phyloP scores from a whole-genome alignment of 2,329 filamentous ascomycete genomes.

The Trichoderma guizhouense region DNA sequence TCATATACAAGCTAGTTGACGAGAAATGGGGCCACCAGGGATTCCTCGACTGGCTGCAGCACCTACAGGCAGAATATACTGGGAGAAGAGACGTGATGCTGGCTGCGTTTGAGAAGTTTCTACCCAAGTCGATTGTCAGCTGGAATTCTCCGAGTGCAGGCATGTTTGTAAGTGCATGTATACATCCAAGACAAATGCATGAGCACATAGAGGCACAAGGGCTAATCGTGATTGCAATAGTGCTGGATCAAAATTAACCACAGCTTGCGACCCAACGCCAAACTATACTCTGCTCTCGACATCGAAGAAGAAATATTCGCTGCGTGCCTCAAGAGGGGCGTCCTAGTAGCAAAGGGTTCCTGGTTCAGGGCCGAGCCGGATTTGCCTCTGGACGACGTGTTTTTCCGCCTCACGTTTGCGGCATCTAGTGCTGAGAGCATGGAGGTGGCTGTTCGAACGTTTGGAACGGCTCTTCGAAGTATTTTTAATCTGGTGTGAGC shows the following conservation, averaged over 20 bases:
- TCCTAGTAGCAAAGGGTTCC: constrained; percentile 77
- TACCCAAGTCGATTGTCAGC: constrained; percentile 72
- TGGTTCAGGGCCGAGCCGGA: constrained; percentile 83
- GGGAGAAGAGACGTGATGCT: constrained; percentile 72
- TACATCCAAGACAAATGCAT: background rate
- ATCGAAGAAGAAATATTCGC: constrained; percentile 88
- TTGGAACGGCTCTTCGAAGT: constrained; percentile 58
- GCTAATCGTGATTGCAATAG: constrained; percentile 32
- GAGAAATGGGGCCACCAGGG: constrained; percentile 91
- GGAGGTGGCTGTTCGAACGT: constrained; percentile 66
- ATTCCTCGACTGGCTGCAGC: constrained; percentile 85
- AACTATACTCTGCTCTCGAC: constrained; percentile 51
- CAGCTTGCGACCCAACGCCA: constrained; percentile 59
- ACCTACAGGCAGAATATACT: constrained; percentile 78
- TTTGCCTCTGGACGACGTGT: constrained; percentile 61
- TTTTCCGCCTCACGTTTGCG: constrained; percentile 88
- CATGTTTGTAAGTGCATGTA: constrained; percentile 75
- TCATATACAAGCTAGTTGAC: constrained; percentile 86
- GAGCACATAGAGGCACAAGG: background rate
- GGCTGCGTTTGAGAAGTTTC: constrained; percentile 71
- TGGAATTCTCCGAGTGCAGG: constrained; percentile 81
- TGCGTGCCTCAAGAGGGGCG: constrained; percentile 68
- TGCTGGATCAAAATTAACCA: constrained; percentile 72
- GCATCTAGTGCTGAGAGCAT: constrained; percentile 71
- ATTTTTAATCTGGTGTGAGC: background rate